These are phyloP conservation scores for Aspergillus floridensis DNA, from an alignment of 2,329 filamentous ascomycete genomes.

Conservation along the genomic window DNA sequence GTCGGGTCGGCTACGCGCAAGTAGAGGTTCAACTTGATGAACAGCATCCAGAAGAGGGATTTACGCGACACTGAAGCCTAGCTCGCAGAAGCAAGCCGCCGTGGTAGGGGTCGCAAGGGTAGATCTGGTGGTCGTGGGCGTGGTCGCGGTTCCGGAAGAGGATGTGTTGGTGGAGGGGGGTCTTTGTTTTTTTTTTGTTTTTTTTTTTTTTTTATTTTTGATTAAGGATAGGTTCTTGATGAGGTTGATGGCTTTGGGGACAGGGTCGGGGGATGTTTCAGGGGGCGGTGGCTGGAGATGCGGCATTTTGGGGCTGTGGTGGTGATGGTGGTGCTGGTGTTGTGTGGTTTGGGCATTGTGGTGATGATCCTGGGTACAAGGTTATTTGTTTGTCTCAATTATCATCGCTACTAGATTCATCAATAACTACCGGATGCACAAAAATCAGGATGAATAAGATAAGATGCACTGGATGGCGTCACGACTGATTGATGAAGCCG, in stretches of 20 bases:
- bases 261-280: no score
- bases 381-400: no score
- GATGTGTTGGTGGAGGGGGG: conserved; percentile 42
- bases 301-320: background rate
- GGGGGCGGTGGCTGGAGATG: background rate
- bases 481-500: background rate
- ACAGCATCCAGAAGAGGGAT: conserved; percentile 37
- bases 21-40: conserved; percentile 35
- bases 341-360: no score
- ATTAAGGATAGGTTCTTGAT: background rate
- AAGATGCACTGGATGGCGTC: background rate
- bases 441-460: no score
- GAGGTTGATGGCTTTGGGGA: no score
- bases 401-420: no score
- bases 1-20: conserved; percentile 48
- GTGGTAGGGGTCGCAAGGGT: conserved; percentile 40
- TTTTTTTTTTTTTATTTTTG: no score
- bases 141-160: conserved; percentile 45
- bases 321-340: background rate
- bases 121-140: conserved; percentile 38
- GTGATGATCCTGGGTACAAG: no score
- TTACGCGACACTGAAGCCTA: conserved; percentile 38
- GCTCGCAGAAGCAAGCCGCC: conserved; percentile 37
- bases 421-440: no score
- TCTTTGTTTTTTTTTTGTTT: no score